These are phyloP conservation scores for Dothistroma septosporum DNA, from an alignment of 2,329 filamentous ascomycete species.

Conservation along the genomic window DNA sequence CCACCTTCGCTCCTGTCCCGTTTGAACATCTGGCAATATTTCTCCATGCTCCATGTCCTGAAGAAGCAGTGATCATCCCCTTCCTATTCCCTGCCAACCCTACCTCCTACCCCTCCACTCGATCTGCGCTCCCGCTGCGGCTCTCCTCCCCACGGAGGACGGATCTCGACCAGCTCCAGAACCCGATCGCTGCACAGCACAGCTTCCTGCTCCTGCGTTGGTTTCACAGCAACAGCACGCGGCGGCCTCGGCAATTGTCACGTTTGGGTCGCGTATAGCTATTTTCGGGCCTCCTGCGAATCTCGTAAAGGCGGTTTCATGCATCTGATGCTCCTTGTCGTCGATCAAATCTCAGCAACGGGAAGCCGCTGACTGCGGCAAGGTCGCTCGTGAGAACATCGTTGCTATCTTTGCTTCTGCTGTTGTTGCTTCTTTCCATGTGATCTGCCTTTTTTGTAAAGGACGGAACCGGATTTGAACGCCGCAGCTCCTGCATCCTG, in stretches of 20 bases:
- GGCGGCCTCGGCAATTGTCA: neutral
- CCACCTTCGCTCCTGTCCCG: neutral
- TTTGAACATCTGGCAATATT: neutral
- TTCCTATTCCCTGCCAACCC: neutral
- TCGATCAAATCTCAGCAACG: conserved; percentile 9
- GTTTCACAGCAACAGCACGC: too few relatives aligned
- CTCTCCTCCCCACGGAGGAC: neutral
- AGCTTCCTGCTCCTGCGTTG: too few relatives aligned
- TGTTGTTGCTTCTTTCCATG: neutral
- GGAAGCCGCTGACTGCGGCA: neutral
- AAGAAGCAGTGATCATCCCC: neutral
- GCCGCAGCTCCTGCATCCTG: neutral
- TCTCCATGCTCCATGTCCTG: neutral
- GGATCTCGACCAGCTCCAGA: neutral
- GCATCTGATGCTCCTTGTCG: conserved; percentile 11
- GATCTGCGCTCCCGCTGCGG: neutral
- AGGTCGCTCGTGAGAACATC: neutral
- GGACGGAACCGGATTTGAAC: neutral
- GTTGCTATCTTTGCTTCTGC: neutral
- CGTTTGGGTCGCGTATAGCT: neutral
- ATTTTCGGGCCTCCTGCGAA: neutral
- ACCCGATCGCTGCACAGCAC: neutral
- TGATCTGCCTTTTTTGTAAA: neutral
- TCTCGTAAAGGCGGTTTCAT: neutral
- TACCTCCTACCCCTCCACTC: neutral